phyloP scores from a whole-genome alignment of 805 yeast species.

The Spathaspora girioi region DNA sequence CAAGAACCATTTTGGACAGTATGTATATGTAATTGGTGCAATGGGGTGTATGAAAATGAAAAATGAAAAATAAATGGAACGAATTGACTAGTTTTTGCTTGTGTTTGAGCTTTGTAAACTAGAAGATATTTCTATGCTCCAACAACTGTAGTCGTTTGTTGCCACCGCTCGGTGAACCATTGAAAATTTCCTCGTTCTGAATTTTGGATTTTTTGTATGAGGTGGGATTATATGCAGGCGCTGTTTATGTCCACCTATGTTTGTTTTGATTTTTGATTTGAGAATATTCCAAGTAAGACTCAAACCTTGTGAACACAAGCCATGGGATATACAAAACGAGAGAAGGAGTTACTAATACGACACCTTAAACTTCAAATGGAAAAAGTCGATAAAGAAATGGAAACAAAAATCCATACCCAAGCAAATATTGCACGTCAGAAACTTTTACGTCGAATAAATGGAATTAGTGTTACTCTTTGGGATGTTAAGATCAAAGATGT shows the following conservation, averaged over 20 bases:
- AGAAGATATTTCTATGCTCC: too few species aligned
- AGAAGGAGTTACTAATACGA: slow-evolving; percentile 34
- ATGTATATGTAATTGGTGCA: background rate
- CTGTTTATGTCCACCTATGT: background rate
- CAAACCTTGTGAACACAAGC: background rate
- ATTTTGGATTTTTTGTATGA: too few species aligned
- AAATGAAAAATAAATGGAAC: too few species aligned
- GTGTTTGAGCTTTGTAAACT: too few species aligned
- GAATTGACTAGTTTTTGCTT: too few species aligned
- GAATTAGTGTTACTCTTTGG: slow-evolving; percentile 48
- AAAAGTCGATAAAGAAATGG: slow-evolving; percentile 19
- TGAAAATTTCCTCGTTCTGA: background rate
- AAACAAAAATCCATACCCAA: slow-evolving; percentile 18
- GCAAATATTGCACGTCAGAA: slow-evolving; percentile 30
- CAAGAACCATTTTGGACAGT: slow-evolving; percentile 69
- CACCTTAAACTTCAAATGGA: slow-evolving; percentile 21
- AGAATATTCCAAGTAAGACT: background rate
- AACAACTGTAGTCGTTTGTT: background rate
- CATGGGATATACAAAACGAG: slow-evolving; percentile 22
- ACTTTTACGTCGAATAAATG: slow-evolving; percentile 40
- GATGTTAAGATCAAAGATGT: slow-evolving; percentile 44
- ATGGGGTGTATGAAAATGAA: too few species aligned
- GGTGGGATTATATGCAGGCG: background rate
- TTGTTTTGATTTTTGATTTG: background rate
- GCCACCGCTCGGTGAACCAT: background rate